Conservation (phyloP, 805 yeast genomes). For the Blastobotrys chiropterorum region DNA sequence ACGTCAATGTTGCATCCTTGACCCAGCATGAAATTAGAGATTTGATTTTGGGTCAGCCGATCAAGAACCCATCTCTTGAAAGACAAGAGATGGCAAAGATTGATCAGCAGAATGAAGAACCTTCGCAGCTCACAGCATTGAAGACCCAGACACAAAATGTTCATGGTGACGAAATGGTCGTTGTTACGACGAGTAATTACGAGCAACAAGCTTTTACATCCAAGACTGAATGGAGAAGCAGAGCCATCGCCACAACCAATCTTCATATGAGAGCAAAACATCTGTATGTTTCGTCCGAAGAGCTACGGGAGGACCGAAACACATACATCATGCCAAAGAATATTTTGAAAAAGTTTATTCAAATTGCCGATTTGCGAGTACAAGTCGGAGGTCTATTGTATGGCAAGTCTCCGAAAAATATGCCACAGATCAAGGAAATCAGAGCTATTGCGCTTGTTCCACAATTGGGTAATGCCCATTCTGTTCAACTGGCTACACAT, state of each 20-base stretch:
- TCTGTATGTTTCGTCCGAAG: constrained; percentile 55
- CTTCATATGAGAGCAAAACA: constrained; percentile 70
- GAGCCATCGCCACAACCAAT: constrained; percentile 74
- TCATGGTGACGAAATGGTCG: constrained; percentile 93
- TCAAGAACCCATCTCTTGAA: constrained; percentile 80
- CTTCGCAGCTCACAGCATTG: constrained; percentile 57
- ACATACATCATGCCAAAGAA: constrained; percentile 83
- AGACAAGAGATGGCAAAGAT: constrained; percentile 80
- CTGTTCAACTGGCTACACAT: constrained; percentile 53
- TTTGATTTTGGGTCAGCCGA: constrained; percentile 88
- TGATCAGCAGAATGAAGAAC: constrained; percentile 38
- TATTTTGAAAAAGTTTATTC: constrained; percentile 67
- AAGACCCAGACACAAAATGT: constrained; percentile 82
- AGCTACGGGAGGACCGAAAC: constrained; percentile 43
- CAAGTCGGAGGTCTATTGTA: constrained; percentile 78
- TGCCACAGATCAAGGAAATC: constrained; percentile 69
- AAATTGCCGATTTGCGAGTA: constrained; percentile 70
- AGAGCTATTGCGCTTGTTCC: constrained; percentile 73
- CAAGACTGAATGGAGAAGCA: constrained; percentile 81
- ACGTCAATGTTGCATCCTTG: constrained; percentile 76
- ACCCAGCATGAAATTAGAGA: constrained; percentile 94
- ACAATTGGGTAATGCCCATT: constrained; percentile 69
- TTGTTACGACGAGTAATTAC: constrained; percentile 84
- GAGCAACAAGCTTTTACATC: constrained; percentile 82
- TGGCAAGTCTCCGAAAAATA: constrained; percentile 74